Evolutionary conservation across 2,329 filamentous ascomycete species (phyloP), one percentile per base, ranked within the genome.

Genomic region (Ophiobolus disseminans): DNA sequence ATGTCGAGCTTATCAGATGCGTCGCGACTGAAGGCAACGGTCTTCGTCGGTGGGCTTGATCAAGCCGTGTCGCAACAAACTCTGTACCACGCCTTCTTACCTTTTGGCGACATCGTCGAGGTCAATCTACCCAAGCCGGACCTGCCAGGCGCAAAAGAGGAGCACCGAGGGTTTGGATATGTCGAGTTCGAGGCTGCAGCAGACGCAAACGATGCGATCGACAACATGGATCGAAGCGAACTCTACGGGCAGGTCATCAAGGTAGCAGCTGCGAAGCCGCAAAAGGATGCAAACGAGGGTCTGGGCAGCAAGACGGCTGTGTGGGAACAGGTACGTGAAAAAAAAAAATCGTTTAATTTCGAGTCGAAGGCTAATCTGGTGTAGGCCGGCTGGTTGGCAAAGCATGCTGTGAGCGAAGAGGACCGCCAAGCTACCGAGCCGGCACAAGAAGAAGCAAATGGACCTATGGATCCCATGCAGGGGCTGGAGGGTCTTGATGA

Each of bases 181-280:
- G 90, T 99, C 40, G 94, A 99, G 69, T 99, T 90, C 68, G 91
- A 97, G 65, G 83, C 91, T 48, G 82, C 86, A 10, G 84, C 87
- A 48, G 94, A 99, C 75, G 93, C 92, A 21, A 87, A 87, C 66
- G 93, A 97, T 75, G 94, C 94, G 40, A 96, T 99, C 72, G 91
- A 97, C 80, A 99, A 99, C 71, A 97, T 99, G 93, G 91, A 99
- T 70, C 91, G 96, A 72, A 89, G 92, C 52, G 93, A 97, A 76
- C 83, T 99, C 36, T 97, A 93, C 70, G 95, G 94, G 9, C 85
- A 90, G 50, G 87, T 94, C 11, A 88, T 99, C 72, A 96, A 92
- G 73, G 93, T 97, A 41, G 92, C 91, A 35, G 84, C 88, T 45
- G 95, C 95, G 34, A 99, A 96, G 74, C 86, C 90, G 23, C 91